phyloP scores from a whole-genome alignment of 148 eudicot species.

The Persicaria tinctoria region DNA sequence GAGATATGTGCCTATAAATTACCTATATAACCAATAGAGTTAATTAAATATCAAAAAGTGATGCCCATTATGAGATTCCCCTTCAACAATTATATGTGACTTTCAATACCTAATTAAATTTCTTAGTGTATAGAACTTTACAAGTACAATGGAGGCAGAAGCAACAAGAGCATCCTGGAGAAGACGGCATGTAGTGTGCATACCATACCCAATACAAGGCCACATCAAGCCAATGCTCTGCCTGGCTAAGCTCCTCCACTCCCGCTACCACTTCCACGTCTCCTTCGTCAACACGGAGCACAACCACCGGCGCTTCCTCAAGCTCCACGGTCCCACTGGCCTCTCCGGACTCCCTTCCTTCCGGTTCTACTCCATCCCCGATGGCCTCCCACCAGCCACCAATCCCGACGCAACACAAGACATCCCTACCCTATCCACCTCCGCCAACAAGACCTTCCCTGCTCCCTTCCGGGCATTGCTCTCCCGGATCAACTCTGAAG shows the following conservation, averaged over 20 bases:
- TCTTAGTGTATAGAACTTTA: no score
- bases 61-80: no score
- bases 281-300: slow-evolving; percentile 22
- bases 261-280: slow-evolving; percentile 15
- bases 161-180: not conserved
- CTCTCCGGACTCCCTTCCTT: slow-evolving; percentile 26
- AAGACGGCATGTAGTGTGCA: slow-evolving; percentile 11
- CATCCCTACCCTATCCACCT: slow-evolving; percentile 11
- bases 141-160: no score
- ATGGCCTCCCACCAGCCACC: slow-evolving; percentile 25
- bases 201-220: slow-evolving; percentile 26
- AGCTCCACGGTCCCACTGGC: slow-evolving; percentile 22
- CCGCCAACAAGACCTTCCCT: slow-evolving; percentile 12
- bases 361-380: slow-evolving; percentile 28
- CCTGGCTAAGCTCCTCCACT: slow-evolving; percentile 22
- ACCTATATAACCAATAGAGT: no score
- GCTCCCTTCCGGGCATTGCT: slow-evolving; percentile 27
- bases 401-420: slow-evolving; percentile 28
- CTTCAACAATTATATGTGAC: no score
- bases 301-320: slow-evolving; percentile 18
- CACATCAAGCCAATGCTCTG: slow-evolving; percentile 23
- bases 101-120: no score
- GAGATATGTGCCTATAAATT: no score
- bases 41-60: no score
- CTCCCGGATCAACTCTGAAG: slow-evolving; percentile 7